Evolutionary conservation across 192 early-diverging fungal species (phyloP).

Genomic region (Coemansia biformis): DNA sequence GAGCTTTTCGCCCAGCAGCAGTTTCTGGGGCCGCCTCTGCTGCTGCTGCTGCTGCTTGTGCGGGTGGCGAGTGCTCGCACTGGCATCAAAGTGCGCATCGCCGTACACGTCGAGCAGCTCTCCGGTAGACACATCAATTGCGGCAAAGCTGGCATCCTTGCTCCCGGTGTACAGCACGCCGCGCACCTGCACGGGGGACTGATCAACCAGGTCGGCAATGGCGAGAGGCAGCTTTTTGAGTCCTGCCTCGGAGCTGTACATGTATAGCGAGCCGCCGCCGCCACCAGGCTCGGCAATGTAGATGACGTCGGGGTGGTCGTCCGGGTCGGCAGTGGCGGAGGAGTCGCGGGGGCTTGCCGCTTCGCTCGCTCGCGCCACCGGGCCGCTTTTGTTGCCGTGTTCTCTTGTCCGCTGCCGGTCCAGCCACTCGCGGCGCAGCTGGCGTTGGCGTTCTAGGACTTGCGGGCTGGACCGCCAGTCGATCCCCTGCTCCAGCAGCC

Average conservation of each 20-base stretch:
- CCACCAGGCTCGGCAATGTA: constrained; percentile 50
- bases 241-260: constrained; percentile 30
- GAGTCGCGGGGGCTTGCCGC: background rate
- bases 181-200: constrained; percentile 53
- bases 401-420: constrained; percentile 1
- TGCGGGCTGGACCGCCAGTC: constrained; percentile 47
- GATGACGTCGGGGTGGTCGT: constrained; percentile 16
- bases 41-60: background rate
- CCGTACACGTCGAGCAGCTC: constrained; percentile 57
- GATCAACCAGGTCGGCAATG: constrained; percentile 64
- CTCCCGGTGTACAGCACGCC: constrained; percentile 61
- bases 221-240: constrained; percentile 61
- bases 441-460: constrained; percentile 30
- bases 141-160: constrained; percentile 62
- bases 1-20: constrained; percentile 36
- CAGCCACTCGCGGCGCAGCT: constrained; percentile 36
- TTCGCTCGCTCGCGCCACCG: too few relatives aligned
- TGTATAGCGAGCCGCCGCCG: constrained; percentile 44
- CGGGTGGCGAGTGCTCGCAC: background rate
- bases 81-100: constrained; percentile 7
- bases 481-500: constrained; percentile 48
- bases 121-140: constrained; percentile 65
- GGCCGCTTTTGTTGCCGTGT: background rate
- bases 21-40: background rate
- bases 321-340: constrained; percentile 1